Base-by-base conservation (phyloP, 306 rosid genomes). In the Macrotyloma uniflorum region DNA sequence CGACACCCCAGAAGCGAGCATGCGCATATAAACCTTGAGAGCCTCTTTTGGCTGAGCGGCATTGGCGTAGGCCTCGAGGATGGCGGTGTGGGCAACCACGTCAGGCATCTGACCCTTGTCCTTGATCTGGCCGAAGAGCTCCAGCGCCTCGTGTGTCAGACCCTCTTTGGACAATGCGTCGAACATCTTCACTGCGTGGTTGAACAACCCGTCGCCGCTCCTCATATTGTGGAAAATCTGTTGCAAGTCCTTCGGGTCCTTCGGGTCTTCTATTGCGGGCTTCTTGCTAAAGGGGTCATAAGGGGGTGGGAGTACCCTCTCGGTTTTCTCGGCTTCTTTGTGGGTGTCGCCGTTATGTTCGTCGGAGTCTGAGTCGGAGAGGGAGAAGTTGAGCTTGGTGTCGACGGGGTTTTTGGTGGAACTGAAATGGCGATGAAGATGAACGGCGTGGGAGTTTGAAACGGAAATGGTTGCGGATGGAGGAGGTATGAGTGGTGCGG, bases 111-210 rank as follows among this genome's bases (percentile, higher is more conserved):
- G 87, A 33, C 97, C 94, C 30, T 87, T 83, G 73, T 94, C 97
- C 62, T 94, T 94, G 42, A 94, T 91, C 76, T 86, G 88, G 1
- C 84, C 78, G 59, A 90, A 91, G 63, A 94, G 90, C 32, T 87
- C 90, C 53, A 91, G 22, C 0, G 98, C 96, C 64, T 89, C 93
- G 50, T 93, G 93, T 70, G 97, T 89, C 20, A 86, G 83, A 14
- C 96, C 96, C 32, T 90, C 90, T 49, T 89, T 86, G 35, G 97
- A 91, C 96, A 94, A 89, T 50, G 76, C 93, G 90, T 90, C 97
- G 91, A 94, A 90, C 97, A 91, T 91, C 90, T 91, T 90, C n/a
- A 83, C 90, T 24, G 96, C 96, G 61, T 87, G 86, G 69, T 83
- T 89, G 22, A 84, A 66, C 30, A 94, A 45, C 13, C 96, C 96